Evolutionary conservation across 345 rosid species (phyloP).

Genomic region (Fremontodendron californicum): DNA sequence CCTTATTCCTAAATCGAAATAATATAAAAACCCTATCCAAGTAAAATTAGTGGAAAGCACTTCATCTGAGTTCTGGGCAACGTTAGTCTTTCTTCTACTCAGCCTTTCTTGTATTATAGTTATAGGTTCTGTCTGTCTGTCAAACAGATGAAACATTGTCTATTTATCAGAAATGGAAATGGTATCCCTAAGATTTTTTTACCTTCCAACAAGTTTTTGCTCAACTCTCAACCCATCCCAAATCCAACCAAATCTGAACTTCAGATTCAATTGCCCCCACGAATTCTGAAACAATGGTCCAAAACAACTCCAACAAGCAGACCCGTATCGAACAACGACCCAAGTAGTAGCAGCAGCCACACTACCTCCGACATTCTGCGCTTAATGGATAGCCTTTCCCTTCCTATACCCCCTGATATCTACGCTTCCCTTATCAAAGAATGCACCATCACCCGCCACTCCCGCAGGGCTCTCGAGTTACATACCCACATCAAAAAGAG

Average conservation of each 20-base stretch:
- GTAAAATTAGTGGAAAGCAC: too few relatives aligned
- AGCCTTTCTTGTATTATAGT: too few relatives aligned
- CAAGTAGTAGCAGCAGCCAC: background rate
- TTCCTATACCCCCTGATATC: slow-evolving; percentile 44
- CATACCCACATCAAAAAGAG: slow-evolving; percentile 37
- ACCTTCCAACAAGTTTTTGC: background rate
- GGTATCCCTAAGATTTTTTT: background rate
- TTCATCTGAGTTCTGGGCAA: too few relatives aligned
- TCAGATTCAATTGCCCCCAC: background rate
- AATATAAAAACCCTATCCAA: too few relatives aligned
- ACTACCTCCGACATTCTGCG: slow-evolving; percentile 40
- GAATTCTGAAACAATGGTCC: background rate
- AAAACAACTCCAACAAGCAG: background rate
- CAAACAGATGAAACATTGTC: background rate
- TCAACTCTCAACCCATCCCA: background rate
- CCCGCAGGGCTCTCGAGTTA: slow-evolving; percentile 42
- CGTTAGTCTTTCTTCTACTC: too few relatives aligned
- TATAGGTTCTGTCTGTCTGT: background rate
- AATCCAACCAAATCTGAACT: background rate
- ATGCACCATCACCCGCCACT: slow-evolving; percentile 41
- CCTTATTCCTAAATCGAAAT: too few relatives aligned
- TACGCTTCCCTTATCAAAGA: slow-evolving; percentile 58
- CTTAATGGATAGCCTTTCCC: slow-evolving; percentile 47
- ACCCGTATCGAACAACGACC: background rate
- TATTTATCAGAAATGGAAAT: background rate